phyloP scores from a whole-genome alignment of 73 alveolate species.

The Urostyla sp. region DNA sequence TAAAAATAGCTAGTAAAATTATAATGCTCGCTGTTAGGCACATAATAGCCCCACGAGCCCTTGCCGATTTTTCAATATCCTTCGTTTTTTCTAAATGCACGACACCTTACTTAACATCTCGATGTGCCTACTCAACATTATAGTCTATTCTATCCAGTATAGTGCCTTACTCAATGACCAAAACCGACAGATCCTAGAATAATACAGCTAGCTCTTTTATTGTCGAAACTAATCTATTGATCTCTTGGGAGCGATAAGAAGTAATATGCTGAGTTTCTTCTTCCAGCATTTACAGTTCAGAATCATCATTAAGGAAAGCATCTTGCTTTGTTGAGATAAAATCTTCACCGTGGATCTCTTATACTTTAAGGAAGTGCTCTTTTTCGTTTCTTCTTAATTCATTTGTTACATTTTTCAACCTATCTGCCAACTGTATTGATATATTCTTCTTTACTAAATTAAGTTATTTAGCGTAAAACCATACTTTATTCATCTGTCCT shows the following conservation, averaged over 20 bases:
- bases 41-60: constrained; percentile 20
- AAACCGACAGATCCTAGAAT: constrained; percentile 86
- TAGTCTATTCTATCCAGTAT: constrained; percentile 94
- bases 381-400: constrained; percentile 35
- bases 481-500: constrained; percentile 33
- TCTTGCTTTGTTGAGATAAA: not conserved
- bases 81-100: constrained; percentile 77
- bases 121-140: constrained; percentile 83
- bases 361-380: constrained; percentile 41
- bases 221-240: constrained; percentile 74
- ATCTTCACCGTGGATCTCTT: constrained; percentile 43
- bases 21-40: constrained; percentile 25
- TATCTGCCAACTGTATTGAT: not conserved
- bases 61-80: constrained; percentile 61
- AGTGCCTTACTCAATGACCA: constrained; percentile 94
- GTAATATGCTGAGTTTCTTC: constrained; percentile 55
- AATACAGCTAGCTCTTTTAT: constrained; percentile 89
- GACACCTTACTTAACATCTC: constrained; percentile 77
- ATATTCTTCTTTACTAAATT: constrained; percentile 10
- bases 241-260: constrained; percentile 65
- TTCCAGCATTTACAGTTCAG: constrained; percentile 19
- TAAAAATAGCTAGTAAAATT: not conserved
- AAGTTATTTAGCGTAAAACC: not conserved
- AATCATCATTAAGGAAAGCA: constrained; percentile 33
- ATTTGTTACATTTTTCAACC: constrained; percentile 19